Conservation (phyloP, 352 stramenopile species). For the Blastocystis sp. region DNA sequence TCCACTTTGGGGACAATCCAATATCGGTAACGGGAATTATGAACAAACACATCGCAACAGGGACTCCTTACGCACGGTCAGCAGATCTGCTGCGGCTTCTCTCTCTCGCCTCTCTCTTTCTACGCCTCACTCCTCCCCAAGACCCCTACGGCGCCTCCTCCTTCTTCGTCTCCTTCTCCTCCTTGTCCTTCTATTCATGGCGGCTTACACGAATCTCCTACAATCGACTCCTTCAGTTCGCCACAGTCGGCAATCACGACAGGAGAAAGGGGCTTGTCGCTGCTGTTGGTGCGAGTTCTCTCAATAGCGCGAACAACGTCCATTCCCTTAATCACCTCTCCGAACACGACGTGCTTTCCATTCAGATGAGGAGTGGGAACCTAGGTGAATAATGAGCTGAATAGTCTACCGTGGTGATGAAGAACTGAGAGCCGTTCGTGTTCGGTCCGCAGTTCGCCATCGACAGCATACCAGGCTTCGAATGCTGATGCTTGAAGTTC, state of each 20-base stretch:
- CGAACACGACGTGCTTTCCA: conserved; percentile 98
- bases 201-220: not conserved
- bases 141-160: not conserved
- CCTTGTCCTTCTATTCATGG: conserved; percentile 21
- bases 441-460: conserved; percentile 90
- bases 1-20: too few relatives aligned
- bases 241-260: conserved; percentile 91
- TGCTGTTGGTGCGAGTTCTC: conserved; percentile 70
- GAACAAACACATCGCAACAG: not conserved
- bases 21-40: not conserved
- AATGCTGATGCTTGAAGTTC: conserved; percentile 76
- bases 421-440: conserved; percentile 97
- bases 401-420: conserved; percentile 79
- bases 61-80: not conserved
- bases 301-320: conserved; percentile 84
- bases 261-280: conserved; percentile 76
- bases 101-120: conserved; percentile 15
- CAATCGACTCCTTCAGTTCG: conserved; percentile 60
- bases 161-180: not conserved
- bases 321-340: conserved; percentile 83
- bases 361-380: conserved; percentile 81
- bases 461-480: conserved; percentile 78
- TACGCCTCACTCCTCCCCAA: not conserved
- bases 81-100: conserved; percentile 44
- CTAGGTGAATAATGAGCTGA: not conserved